These are phyloP conservation scores for Rhodotorula graminis DNA, from an alignment of 768 basidiomycete genomes.

Conservation along the genomic window DNA sequence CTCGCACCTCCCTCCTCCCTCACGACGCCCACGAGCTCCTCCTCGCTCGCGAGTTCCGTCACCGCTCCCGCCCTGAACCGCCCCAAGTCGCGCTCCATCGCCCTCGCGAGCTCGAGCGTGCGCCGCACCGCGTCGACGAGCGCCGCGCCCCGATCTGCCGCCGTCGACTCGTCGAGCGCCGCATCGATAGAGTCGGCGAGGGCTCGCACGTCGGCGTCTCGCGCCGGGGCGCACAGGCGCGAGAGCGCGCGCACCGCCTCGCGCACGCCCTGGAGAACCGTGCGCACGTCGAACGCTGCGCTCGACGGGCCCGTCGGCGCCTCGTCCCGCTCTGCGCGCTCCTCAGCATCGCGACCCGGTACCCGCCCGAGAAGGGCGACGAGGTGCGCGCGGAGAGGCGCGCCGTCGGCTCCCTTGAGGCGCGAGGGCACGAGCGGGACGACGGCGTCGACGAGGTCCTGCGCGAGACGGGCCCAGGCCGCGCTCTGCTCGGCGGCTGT, in stretches of 20 bases:
- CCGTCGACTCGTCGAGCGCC: not conserved
- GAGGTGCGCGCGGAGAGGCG: not conserved
- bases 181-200: not conserved
- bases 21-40: not conserved
- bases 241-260: not conserved
- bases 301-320: too few species aligned
- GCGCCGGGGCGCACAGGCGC: slow-evolving; percentile 21
- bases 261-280: not conserved
- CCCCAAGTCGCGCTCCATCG: slow-evolving; percentile 10
- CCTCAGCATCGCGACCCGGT: too few species aligned
- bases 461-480: not conserved
- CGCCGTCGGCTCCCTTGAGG: not conserved
- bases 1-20: slow-evolving; percentile 11
- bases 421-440: not conserved
- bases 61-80: not conserved
- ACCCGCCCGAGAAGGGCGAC: not conserved
- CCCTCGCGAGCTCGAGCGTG: not conserved
- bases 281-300: not conserved
- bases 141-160: not conserved
- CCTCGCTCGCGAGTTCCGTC: not conserved
- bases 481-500: not conserved
- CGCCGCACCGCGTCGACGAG: slow-evolving; percentile 8
- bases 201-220: not conserved
- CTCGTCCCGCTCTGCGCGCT: too few species aligned
- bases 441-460: not conserved